Evolutionary conservation across 2,329 filamentous ascomycete genomes (phyloP).

Genomic region (Capronia americana): DNA sequence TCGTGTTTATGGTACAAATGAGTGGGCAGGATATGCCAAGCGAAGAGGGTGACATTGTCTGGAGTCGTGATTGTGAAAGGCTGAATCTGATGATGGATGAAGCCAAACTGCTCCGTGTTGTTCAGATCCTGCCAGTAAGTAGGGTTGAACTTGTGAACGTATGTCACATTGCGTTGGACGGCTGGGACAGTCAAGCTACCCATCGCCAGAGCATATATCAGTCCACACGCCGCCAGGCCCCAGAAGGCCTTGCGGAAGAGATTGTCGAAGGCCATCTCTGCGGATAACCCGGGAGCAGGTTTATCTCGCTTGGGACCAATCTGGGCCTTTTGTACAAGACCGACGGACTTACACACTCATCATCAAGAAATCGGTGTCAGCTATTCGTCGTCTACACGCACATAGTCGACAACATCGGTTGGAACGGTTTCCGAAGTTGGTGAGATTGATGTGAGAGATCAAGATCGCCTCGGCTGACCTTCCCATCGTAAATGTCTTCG

Average conservation of each 20-base stretch:
- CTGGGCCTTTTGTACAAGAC: neutral
- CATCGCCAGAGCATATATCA: slow-evolving; percentile 72
- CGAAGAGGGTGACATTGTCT: slow-evolving; percentile 79
- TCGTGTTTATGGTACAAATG: slow-evolving; percentile 78
- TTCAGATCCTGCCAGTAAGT: slow-evolving; percentile 69
- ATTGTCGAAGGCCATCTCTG: slow-evolving; percentile 25
- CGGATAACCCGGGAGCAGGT: neutral
- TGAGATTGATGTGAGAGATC: neutral
- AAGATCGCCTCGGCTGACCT: neutral
- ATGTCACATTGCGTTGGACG: slow-evolving; percentile 83
- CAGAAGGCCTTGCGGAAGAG: slow-evolving; percentile 60
- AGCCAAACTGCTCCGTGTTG: slow-evolving; percentile 40
- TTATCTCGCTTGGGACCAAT: neutral
- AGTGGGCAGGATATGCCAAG: slow-evolving; percentile 88
- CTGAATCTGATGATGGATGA: slow-evolving; percentile 69
- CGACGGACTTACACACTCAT: slow-evolving; percentile 3
- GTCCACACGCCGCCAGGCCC: slow-evolving; percentile 64
- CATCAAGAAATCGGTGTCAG: neutral
- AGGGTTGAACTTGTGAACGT: slow-evolving; percentile 80
- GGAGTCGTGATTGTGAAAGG: slow-evolving; percentile 78
- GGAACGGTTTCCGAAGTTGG: neutral
- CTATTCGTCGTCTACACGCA: neutral
- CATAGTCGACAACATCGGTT: neutral
- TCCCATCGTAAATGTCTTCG: neutral
- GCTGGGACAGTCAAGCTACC: slow-evolving; percentile 69